A percentile compares a stretch with the other conserved stretches of the same genome.
Conservation (phyloP, 176 grass and related monocot genomes). For the barley (Hordeum vulgare) region MorexV3_pseudomolecules_assembly NC_058523.1:419940483-419940982, state of each 20-base stretch:
- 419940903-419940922: no score
- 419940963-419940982: not conserved
- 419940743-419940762: not conserved
- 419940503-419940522: not conserved
- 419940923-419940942: not conserved
- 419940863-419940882: conserved; percentile 1
- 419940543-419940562: conserved; percentile 1
- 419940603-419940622: not conserved
- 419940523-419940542: conserved; percentile 19
- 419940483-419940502: not conserved
- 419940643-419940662: not conserved
- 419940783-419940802: not conserved
- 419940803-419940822: not conserved
- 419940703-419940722: not conserved
- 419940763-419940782: not conserved
- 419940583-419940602: conserved; percentile 6
- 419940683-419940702: not conserved
- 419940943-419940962: not conserved
- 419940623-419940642: not conserved
- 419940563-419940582: conserved; percentile 4
- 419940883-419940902: not conserved
- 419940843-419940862: conserved; percentile 4
- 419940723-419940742: not conserved
- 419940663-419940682: not conserved
- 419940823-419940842: not conserved